These are phyloP conservation scores for Fusarium hostae DNA, from an alignment of 2,329 filamentous ascomycete species.

Conservation along the genomic window DNA sequence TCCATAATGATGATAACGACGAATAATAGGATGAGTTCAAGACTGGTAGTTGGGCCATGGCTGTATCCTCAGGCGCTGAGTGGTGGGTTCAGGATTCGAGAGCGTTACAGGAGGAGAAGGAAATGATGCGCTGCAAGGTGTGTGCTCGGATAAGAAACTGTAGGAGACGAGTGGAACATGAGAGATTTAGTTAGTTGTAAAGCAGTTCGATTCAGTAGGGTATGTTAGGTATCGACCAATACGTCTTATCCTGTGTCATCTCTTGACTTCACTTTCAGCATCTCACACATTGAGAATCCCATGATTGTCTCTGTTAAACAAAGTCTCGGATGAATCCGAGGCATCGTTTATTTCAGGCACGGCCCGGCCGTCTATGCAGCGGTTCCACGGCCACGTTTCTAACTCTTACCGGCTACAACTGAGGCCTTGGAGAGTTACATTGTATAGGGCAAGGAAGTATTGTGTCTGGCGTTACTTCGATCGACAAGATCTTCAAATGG, in stretches of 20 bases:
- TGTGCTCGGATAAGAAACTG: conserved; percentile 7
- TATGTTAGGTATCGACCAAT: conserved; percentile 44
- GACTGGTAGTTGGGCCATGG: conserved; percentile 18
- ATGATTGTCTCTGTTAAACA: conserved; percentile 11
- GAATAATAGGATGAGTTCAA: conserved; percentile 25
- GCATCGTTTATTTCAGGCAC: conserved; percentile 12
- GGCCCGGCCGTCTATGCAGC: conserved; percentile 21
- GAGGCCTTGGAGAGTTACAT: conserved; percentile 9
- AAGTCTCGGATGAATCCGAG: conserved; percentile 9
- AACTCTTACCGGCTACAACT: not conserved
- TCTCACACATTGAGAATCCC: conserved; percentile 5
- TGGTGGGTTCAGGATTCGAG: conserved; percentile 22
- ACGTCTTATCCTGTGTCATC: conserved; percentile 28
- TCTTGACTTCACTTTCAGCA: not conserved
- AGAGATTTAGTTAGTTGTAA: conserved; percentile 44
- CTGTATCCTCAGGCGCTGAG: conserved; percentile 26
- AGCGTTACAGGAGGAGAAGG: conserved; percentile 21
- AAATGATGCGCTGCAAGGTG: conserved; percentile 17
- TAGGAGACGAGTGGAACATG: conserved; percentile 17
- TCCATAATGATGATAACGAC: conserved; percentile 30
- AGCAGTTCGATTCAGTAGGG: conserved; percentile 47
- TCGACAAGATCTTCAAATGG: conserved; percentile 34
- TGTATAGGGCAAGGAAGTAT: conserved; percentile 12
- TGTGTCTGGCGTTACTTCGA: conserved; percentile 12
- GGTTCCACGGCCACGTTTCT: conserved; percentile 27